Percentiles rank a stretch among this genome's conserved stretches.
Conservation (phyloP, 2,329 filamentous ascomycete genomes). For the Aspergillus texensis region DNA sequence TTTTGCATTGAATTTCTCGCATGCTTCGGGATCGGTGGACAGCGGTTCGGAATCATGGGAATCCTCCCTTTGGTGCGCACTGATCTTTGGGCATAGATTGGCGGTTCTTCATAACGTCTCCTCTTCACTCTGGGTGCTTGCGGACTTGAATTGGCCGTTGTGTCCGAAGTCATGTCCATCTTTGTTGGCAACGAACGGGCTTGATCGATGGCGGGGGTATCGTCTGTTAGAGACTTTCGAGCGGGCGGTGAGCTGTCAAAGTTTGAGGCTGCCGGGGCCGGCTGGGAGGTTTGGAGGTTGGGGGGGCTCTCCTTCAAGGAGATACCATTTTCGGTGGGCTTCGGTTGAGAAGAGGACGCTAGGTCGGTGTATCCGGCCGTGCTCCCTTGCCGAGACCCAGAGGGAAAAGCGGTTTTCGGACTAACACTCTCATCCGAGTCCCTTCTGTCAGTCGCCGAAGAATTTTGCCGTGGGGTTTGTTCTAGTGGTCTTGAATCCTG, state of each 20-base stretch:
- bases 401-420: conserved; percentile 64
- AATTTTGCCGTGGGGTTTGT: conserved; percentile 34
- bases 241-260: conserved; percentile 35
- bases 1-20: conserved; percentile 27
- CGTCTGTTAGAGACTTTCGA: conserved; percentile 20
- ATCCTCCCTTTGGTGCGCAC: conserved; percentile 44
- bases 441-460: conserved; percentile 64
- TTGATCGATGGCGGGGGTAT: conserved; percentile 14
- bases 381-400: conserved; percentile 34
- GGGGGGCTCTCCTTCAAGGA: conserved; percentile 27
- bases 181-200: conserved; percentile 24
- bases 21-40: conserved; percentile 37
- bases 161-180: conserved; percentile 26
- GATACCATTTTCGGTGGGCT: conserved; percentile 32
- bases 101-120: conserved; percentile 55
- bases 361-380: conserved; percentile 29
- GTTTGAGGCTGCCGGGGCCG: conserved; percentile 21
- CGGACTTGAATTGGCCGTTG: conserved; percentile 23
- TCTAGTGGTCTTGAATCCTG: conserved; percentile 46
- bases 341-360: conserved; percentile 24
- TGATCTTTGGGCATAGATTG: conserved; percentile 53
- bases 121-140: conserved; percentile 52
- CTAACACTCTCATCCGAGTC: conserved; percentile 75
- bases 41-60: conserved; percentile 44
- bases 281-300: conserved; percentile 17